phyloP scores from a whole-genome alignment of 805 yeast species.

The Cyberlindnera subsufficiens region DNA sequence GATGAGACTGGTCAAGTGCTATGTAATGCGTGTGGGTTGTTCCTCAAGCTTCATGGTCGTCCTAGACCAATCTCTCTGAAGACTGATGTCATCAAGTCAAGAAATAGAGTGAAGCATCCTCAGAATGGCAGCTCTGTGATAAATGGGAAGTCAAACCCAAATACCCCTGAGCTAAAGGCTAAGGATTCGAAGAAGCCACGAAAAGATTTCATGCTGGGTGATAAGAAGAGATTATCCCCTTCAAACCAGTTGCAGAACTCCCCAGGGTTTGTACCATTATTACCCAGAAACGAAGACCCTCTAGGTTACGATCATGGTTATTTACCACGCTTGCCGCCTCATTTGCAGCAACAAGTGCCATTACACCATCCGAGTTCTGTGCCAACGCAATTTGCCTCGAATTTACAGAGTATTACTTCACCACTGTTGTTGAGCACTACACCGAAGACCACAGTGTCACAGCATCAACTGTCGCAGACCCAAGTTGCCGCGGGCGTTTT shows the following conservation, averaged over 20 bases:
- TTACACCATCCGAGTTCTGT: constrained; percentile 57
- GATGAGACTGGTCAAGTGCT: constrained; percentile 87
- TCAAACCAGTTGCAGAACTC: constrained; percentile 17
- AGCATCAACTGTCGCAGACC: constrained; percentile 24
- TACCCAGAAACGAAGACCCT: constrained; percentile 27
- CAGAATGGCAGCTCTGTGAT: constrained; percentile 7
- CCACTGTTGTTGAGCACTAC: constrained; percentile 53
- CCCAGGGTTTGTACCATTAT: constrained; percentile 35
- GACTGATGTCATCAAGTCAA: constrained; percentile 86
- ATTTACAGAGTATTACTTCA: constrained; percentile 56
- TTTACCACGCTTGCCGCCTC: constrained; percentile 25
- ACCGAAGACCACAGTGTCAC: constrained; percentile 28
- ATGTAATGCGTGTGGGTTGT: constrained; percentile 92
- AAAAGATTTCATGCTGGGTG: background rate
- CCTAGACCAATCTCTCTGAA: constrained; percentile 88
- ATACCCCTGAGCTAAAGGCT: constrained; percentile 18
- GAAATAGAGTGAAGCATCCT: constrained; percentile 72
- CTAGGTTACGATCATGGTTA: constrained; percentile 7
- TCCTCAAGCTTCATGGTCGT: constrained; percentile 84
- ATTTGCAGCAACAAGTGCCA: constrained; percentile 23
- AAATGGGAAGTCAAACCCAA: constrained; percentile 12
- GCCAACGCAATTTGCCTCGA: constrained; percentile 66
- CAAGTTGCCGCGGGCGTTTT: constrained; percentile 26
- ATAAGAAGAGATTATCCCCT: constrained; percentile 3
- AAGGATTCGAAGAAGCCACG: constrained; percentile 13